Percentiles rank a stretch among this genome's conserved stretches.
phyloP scores from a whole-genome alignment of 805 yeast genomes.

The Metschnikowia matae region DNA sequence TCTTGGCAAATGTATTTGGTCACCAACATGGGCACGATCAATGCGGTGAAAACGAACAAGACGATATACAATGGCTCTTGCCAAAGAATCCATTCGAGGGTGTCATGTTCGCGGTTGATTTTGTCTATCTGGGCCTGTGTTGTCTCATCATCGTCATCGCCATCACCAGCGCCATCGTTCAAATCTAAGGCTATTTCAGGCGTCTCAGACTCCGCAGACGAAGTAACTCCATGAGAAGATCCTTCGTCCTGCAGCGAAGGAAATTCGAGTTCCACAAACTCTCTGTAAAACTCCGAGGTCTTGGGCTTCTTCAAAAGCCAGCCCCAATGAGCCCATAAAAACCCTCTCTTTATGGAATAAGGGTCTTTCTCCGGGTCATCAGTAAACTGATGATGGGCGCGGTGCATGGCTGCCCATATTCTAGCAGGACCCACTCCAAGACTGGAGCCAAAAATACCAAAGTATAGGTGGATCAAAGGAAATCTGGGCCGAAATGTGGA shows the following conservation, averaged over 20 bases:
- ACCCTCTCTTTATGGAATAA: slow-evolving; percentile 75
- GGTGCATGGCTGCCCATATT: slow-evolving; percentile 79
- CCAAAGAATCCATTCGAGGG: slow-evolving; percentile 29
- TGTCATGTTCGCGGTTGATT: slow-evolving; percentile 9
- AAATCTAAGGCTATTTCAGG: slow-evolving; percentile 6
- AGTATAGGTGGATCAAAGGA: slow-evolving; percentile 40
- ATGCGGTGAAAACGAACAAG: slow-evolving; percentile 28
- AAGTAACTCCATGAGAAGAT: not conserved
- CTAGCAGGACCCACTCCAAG: slow-evolving; percentile 73
- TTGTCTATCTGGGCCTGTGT: slow-evolving; percentile 5
- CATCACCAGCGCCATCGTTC: slow-evolving; percentile 4
- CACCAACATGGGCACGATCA: slow-evolving; percentile 29
- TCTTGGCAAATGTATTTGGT: slow-evolving; percentile 27
- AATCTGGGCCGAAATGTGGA: slow-evolving; percentile 30
- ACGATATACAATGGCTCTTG: slow-evolving; percentile 28
- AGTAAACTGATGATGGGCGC: slow-evolving; percentile 86
- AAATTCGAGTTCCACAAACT: slow-evolving; percentile 36
- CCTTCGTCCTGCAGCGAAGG: slow-evolving; percentile 13
- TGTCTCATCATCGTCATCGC: slow-evolving; percentile 3
- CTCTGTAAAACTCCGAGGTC: slow-evolving; percentile 26
- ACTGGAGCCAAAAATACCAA: slow-evolving; percentile 63
- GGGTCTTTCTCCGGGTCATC: slow-evolving; percentile 87
- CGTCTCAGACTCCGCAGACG: not conserved
- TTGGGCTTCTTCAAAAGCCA: slow-evolving; percentile 73
- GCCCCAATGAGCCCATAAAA: slow-evolving; percentile 81